Conservation (phyloP, 768 basidiomycete species). For the Pisolithus orientalis region DNA sequence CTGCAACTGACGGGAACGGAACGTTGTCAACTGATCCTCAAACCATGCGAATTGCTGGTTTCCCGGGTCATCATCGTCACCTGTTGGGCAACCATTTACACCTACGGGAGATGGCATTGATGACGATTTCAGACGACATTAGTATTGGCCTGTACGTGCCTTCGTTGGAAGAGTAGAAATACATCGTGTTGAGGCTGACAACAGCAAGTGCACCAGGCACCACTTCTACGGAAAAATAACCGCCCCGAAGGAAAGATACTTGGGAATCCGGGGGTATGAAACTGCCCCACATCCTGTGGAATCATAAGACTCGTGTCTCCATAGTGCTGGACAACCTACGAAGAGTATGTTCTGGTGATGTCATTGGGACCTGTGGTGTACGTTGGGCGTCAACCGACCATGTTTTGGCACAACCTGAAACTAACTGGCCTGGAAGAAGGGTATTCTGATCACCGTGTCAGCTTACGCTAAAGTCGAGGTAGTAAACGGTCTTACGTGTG, state of each 20-base stretch:
- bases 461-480: not conserved
- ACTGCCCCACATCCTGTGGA: constrained; percentile 64
- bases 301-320: not conserved
- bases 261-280: constrained; percentile 80
- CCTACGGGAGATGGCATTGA: constrained; percentile 35
- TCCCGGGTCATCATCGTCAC: constrained; percentile 71
- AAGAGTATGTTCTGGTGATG: constrained; percentile 60
- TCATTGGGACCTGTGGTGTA: constrained; percentile 52
- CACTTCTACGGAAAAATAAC: constrained; percentile 77
- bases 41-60: constrained; percentile 88
- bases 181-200: constrained; percentile 85
- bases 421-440: constrained; percentile 47
- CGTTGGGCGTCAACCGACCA: constrained; percentile 1
- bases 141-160: constrained; percentile 27
- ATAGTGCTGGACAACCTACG: constrained; percentile 37
- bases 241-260: constrained; percentile 76
- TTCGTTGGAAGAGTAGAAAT: constrained; percentile 87
- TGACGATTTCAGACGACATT: not conserved
- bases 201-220: constrained; percentile 70
- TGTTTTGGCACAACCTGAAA: not conserved
- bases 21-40: constrained; percentile 71
- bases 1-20: constrained; percentile 67
- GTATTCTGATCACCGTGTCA: constrained; percentile 43
- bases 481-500: constrained; percentile 44
- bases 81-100: constrained; percentile 66